Evolutionary conservation across 352 stramenopile genomes (phyloP).

Genomic region (Blastocystis sp.): DNA sequence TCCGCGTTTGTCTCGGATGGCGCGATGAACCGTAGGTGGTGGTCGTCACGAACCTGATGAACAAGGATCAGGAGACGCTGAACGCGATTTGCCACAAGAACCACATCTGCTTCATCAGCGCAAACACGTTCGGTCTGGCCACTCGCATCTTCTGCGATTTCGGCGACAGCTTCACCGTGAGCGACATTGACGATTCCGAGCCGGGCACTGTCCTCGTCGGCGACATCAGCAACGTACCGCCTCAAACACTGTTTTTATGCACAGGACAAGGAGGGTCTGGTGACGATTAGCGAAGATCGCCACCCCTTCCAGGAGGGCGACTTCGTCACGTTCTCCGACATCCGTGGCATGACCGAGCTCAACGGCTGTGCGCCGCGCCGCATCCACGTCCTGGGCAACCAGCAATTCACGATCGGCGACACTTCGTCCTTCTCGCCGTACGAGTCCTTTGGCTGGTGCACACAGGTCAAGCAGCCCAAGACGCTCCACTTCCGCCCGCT

Average conservation of each 20-base stretch:
- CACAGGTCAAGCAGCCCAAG: conserved; percentile 90
- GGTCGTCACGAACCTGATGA: conserved; percentile 57
- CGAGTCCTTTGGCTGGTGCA: conserved; percentile 81
- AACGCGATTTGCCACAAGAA: conserved; percentile 69
- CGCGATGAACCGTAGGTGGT: conserved; percentile 60
- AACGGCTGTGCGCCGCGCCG: conserved; percentile 74
- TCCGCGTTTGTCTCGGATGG: not conserved
- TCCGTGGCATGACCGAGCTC: conserved; percentile 85
- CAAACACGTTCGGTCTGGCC: conserved; percentile 57
- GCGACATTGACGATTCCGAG: conserved; percentile 70
- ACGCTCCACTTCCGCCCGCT: conserved; percentile 87
- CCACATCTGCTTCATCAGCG: conserved; percentile 69
- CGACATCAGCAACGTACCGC: conserved; percentile 59
- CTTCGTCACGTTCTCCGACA: conserved; percentile 89
- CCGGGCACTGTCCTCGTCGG: conserved; percentile 68
- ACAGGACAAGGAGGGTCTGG: conserved; percentile 75
- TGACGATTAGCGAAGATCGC: conserved; percentile 95
- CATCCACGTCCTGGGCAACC: conserved; percentile 82
- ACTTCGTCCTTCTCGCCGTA: conserved; percentile 77
- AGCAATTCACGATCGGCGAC: conserved; percentile 91
- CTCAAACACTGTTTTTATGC: conserved; percentile 33
- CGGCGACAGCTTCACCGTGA: conserved; percentile 67
- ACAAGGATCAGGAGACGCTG: conserved; percentile 25
- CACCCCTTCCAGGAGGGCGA: conserved; percentile 93
- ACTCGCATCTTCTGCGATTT: conserved; percentile 71